Base-by-base conservation (phyloP, 331 rosid species). In the Cucumis variabilis region DNA sequence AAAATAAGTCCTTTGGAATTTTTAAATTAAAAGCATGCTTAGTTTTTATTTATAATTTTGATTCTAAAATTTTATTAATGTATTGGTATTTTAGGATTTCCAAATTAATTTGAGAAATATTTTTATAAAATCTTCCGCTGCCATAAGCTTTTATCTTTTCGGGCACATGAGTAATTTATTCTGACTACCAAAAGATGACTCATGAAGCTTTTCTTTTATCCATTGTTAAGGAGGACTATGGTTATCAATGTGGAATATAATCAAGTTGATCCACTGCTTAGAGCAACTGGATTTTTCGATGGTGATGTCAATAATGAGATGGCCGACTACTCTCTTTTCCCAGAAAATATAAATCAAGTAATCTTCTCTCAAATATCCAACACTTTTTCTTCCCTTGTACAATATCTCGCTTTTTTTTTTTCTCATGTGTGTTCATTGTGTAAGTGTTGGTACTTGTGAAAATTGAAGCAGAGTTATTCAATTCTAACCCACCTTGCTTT, bases 261-360 rank as follows among this genome's bases (percentile, higher is more conserved):
- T 92, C 98, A 97, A 93, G 93, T 97, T 90, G 98, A 97, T 88
- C 99, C 99, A 77, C 98, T 95, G 85, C 96, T 97, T 23, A 93
- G 98, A 94, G 99, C 98, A 87, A 95, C 98, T 86, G 96, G 96
- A 89, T 78, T 89, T 91, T 94, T 96, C 70, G 96, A 95, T 37
- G 99, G 99, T 13, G 99, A 97, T 88, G 95, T 89, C 91, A 97
- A 97, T 87, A 30, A 82, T 86, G 98, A 94, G 93, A 94, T n/a
- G n/a, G n/a, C 96, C n/a, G 98, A 98, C 90, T 95, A 88, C 89
- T 97, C 98, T 83, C 99, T 96, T 21, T 97, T 93, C 91, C 98
- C 98, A 11, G 99, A 98, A 92, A 97, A 97, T 88, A 97, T 97
- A 89, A 95, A 97, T 91, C 99, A 95, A 88, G 98, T 97, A 97